Evolutionary conservation across 805 yeast species (phyloP).

Genomic region (Spencermartinsiella europaea): DNA sequence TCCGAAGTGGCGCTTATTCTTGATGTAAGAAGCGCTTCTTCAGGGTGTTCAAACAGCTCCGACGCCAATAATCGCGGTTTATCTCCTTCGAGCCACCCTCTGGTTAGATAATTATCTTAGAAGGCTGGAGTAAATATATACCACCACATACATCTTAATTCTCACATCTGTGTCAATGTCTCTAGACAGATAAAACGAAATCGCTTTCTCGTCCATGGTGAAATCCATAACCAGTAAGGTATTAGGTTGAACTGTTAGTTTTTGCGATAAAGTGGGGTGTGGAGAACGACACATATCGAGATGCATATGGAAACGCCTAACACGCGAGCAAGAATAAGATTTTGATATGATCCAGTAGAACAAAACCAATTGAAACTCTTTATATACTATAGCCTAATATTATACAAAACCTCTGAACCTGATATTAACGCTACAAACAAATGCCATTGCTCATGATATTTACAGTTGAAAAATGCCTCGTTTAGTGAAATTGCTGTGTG

Average conservation of each 20-base stretch:
- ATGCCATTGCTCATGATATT: background rate
- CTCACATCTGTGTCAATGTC: conserved; percentile 48
- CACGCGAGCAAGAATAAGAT: too few relatives aligned
- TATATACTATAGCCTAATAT: background rate
- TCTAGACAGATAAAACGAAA: conserved; percentile 53
- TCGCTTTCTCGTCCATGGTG: conserved; percentile 36
- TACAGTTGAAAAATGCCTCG: background rate
- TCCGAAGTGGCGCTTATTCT: conserved; percentile 33
- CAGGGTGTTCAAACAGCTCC: conserved; percentile 44
- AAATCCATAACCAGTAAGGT: background rate
- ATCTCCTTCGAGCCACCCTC: conserved; percentile 42
- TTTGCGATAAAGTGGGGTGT: too few relatives aligned
- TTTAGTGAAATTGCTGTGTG: background rate
- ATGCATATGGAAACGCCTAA: too few relatives aligned
- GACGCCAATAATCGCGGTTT: conserved; percentile 40
- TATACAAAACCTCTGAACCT: background rate
- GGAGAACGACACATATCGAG: too few relatives aligned
- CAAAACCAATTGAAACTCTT: background rate
- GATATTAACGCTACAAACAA: too few relatives aligned
- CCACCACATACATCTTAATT: conserved; percentile 38
- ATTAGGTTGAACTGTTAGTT: too few relatives aligned
- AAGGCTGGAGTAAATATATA: background rate
- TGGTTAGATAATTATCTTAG: conserved; percentile 9
- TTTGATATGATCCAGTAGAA: background rate
- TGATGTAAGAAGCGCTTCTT: conserved; percentile 38